Evolutionary conservation across 1,284 basidiomycete genomes (phyloP).

Genomic region (Ceratobasidium sp.): DNA sequence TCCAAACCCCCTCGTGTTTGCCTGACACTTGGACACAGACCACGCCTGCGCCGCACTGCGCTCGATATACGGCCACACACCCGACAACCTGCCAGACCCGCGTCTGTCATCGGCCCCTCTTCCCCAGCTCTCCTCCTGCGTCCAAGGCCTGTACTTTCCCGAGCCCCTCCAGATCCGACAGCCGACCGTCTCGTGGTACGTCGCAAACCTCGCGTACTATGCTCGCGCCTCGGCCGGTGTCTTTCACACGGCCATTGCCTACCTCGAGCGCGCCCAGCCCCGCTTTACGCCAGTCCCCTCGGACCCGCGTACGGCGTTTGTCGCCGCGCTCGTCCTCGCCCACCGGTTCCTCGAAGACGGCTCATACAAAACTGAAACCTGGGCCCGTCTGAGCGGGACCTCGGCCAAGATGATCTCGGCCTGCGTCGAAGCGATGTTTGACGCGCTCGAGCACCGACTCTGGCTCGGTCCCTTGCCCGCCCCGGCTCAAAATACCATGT

Average conservation of each 20-base stretch:
- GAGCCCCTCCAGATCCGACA: constrained; percentile 34
- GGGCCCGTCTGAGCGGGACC: constrained; percentile 25
- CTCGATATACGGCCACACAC: constrained; percentile 37
- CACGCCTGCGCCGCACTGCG: constrained; percentile 28
- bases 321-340: constrained; percentile 35
- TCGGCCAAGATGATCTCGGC: constrained; percentile 39
- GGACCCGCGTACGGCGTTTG: constrained; percentile 35
- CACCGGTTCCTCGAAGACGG: constrained; percentile 41
- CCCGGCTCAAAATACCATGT: constrained; percentile 24
- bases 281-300: constrained; percentile 14
- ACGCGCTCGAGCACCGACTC: constrained; percentile 40
- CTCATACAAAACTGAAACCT: constrained; percentile 39
- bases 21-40: constrained; percentile 7
- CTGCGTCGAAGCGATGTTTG: constrained; percentile 40
- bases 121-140: neutral
- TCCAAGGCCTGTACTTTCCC: constrained; percentile 37
- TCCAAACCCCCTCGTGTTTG: neutral
- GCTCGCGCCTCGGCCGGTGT: constrained; percentile 38
- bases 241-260: constrained; percentile 23
- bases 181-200: constrained; percentile 40
- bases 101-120: constrained; percentile 28
- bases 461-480: constrained; percentile 30
- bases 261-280: constrained; percentile 37
- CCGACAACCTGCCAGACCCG: constrained; percentile 41
- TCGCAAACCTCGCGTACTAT: constrained; percentile 40